phyloP scores from a whole-genome alignment of 2,329 filamentous ascomycete species.

The Diaporthe amygdali region DNA sequence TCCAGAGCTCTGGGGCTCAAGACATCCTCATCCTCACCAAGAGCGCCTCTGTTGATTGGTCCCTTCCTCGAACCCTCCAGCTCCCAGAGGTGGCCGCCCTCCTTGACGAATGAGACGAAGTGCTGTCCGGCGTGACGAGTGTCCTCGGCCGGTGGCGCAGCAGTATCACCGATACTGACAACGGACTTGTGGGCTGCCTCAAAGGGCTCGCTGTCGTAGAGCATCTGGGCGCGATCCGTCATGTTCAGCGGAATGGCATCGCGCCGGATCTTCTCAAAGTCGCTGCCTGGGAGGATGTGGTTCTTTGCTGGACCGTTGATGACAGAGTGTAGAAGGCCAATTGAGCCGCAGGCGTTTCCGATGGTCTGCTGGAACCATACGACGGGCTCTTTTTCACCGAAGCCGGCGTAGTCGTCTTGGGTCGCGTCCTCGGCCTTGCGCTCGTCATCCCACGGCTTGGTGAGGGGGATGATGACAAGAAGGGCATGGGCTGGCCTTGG shows the following conservation, averaged over 20 bases:
- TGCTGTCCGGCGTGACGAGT: conserved; percentile 66
- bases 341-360: conserved; percentile 80
- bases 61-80: conserved; percentile 78
- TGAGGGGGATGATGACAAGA: conserved; percentile 79
- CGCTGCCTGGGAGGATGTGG: conserved; percentile 58
- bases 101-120: conserved; percentile 82
- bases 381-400: conserved; percentile 62
- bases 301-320: conserved; percentile 69
- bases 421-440: conserved; percentile 61
- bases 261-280: conserved; percentile 63
- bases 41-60: conserved; percentile 68
- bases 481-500: conserved; percentile 79
- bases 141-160: conserved; percentile 64
- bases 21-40: conserved; percentile 64
- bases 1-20: conserved; percentile 72
- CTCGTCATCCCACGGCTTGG: conserved; percentile 39
- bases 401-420: conserved; percentile 51
- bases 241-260: conserved; percentile 69
- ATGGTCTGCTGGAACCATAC: conserved; percentile 90
- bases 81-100: conserved; percentile 73
- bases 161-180: conserved; percentile 71
- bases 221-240: conserved; percentile 65
- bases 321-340: conserved; percentile 75
- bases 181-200: conserved; percentile 77
- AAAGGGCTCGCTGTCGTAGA: conserved; percentile 73